A percentile compares a stretch with the other conserved stretches of the same genome.
These are phyloP conservation scores for Rhodotorula kratochvilovae DNA, from an alignment of 768 basidiomycete species.

Conservation along the genomic window DNA sequence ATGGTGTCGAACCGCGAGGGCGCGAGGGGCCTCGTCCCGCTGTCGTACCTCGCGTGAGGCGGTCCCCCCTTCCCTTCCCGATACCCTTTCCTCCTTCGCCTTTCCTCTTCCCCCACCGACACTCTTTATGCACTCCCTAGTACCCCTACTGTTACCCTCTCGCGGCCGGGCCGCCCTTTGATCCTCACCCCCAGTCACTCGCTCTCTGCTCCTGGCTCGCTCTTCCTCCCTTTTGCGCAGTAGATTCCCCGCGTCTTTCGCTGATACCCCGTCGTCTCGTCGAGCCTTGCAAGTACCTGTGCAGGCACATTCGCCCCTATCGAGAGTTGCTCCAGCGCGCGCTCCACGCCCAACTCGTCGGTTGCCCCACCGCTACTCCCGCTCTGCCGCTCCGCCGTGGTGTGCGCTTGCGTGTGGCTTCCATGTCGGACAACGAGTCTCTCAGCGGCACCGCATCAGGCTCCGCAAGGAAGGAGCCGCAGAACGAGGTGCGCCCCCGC, in stretches of 20 bases:
- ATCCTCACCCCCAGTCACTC: not conserved
- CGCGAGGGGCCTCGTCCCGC: constrained; percentile 25
- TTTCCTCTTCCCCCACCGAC: not conserved
- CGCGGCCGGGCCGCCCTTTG: not conserved
- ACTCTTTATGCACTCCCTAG: not conserved
- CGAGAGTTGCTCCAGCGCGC: too few species aligned
- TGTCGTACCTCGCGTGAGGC: constrained; percentile 16
- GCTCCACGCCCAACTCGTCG: too few species aligned
- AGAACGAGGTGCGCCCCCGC: not conserved
- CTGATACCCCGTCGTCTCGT: not conserved
- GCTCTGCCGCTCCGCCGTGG: not conserved
- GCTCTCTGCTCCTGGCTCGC: not conserved
- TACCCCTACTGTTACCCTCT: not conserved
- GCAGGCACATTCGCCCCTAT: too few species aligned
- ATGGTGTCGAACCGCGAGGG: constrained; percentile 22
- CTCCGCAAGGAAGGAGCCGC: not conserved
- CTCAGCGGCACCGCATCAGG: not conserved
- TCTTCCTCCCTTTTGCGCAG: not conserved
- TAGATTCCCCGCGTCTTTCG: not conserved
- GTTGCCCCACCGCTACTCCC: not conserved
- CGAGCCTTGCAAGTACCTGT: not conserved
- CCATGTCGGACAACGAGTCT: not conserved
- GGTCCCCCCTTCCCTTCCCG: too few species aligned
- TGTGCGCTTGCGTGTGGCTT: not conserved
- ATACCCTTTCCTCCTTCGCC: not conserved